These are phyloP conservation scores for Mycosphaerelloides madeirae DNA, from an alignment of 2,329 filamentous ascomycete genomes.

Conservation along the genomic window DNA sequence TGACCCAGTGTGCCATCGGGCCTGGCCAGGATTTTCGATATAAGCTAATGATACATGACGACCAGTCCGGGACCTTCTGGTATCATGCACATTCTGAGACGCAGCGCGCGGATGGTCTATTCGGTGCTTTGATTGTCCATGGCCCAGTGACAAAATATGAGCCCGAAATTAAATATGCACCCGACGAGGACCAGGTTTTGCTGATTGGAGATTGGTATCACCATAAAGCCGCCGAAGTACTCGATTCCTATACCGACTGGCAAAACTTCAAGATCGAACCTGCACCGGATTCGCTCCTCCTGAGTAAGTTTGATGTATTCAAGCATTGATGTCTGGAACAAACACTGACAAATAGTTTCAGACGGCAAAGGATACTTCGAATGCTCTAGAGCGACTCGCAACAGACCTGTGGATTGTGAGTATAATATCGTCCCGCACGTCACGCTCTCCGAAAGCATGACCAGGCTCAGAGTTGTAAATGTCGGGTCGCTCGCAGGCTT, in stretches of 20 bases:
- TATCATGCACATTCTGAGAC: conserved; percentile 43
- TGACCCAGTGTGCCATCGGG: conserved; percentile 18
- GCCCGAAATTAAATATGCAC: conserved; percentile 5
- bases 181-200: conserved; percentile 39
- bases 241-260: conserved; percentile 41
- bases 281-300: conserved; percentile 44
- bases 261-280: conserved; percentile 43
- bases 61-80: conserved; percentile 42
- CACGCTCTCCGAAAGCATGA: conserved; percentile 9
- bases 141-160: conserved; percentile 23
- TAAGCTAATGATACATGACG: conserved; percentile 20
- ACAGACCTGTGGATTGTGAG: conserved; percentile 41
- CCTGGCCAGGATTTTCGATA: conserved; percentile 33
- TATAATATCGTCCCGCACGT: conserved; percentile 10
- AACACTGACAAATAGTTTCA: too few species aligned
- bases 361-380: conserved; percentile 43
- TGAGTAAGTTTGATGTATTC: conserved; percentile 26
- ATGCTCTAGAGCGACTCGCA: conserved; percentile 42
- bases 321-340: too few species aligned
- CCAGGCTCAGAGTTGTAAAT: conserved; percentile 34
- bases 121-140: conserved; percentile 45
- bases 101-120: conserved; percentile 43
- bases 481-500: conserved; percentile 40
- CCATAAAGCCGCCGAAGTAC: conserved; percentile 36
- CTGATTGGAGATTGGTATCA: conserved; percentile 50